Base-by-base conservation (phyloP, 768 basidiomycete genomes). In the Hemileccinum impolitum region DNA sequence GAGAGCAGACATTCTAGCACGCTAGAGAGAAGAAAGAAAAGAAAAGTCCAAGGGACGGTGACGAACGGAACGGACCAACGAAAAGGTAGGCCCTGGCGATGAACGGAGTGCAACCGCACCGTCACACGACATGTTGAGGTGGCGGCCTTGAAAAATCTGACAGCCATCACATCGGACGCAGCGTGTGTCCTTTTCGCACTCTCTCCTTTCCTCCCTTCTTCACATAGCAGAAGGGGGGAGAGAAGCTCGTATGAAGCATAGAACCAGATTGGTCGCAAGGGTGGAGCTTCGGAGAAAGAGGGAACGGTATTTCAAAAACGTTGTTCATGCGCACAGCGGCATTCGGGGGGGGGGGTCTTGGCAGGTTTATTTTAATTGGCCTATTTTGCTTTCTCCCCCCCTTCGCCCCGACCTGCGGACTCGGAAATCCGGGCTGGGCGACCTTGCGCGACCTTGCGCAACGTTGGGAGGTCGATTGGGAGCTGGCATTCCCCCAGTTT, bases 111-210 rank as follows among this genome's bases (percentile, higher is more conserved):
- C 23, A 17, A 17, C n/a, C 26, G 17, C 26, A 17, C 21, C 6
- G 28, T 30, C 39, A 37, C 25, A 37, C 44, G 44, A 52, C 60
- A 45, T 50, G 44, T 25, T 44, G 42, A 48, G 40, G 45, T 52
- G 50, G 43, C 39, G 45, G 53, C 32, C 52, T 30, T 30, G 28
- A 44, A 31, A 48, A 39, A 40, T 52, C 48, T 50, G 56, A 59
- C 62, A 64, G 50, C 43, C 50, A 43, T 37, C 48, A 46, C 30
- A 28, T 53, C 53, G 23, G 35, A 36, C 36, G 32, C 57, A 60
- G 56, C 57, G 58, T 52, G 57, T 58, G 39, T 21, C 17, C 37
- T 11, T 13, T 18, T 44, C 18, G 23, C 18, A 18, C 30, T 31
- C 30, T 21, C 40, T 30, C 26, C 25, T n/a, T 23, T 31, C 18